phyloP scores from a whole-genome alignment of 805 yeast genomes.

The Vanderwaltozyma verrucispora region DNA sequence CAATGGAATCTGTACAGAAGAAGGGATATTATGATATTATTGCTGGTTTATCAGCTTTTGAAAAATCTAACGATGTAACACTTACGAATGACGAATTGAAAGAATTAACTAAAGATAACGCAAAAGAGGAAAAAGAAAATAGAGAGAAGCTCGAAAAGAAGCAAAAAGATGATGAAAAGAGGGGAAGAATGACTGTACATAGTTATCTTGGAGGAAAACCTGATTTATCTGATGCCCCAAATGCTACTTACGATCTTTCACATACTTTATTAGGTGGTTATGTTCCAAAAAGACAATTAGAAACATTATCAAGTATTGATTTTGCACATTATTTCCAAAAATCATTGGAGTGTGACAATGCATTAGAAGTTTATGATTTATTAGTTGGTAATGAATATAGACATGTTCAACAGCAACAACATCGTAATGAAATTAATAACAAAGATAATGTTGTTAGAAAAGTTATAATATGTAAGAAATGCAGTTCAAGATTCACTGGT shows the following conservation, averaged over 20 bases:
- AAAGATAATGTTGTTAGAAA: constrained; percentile 11
- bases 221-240: constrained; percentile 16
- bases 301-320: constrained; percentile 24
- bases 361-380: constrained; percentile 19
- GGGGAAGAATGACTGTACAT: constrained; percentile 17
- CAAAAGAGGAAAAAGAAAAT: constrained; percentile 11
- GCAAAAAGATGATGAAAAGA: constrained; percentile 4
- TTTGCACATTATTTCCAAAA: constrained; percentile 27
- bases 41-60: constrained; percentile 24
- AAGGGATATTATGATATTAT: constrained; percentile 24
- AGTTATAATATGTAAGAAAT: constrained; percentile 20
- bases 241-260: constrained; percentile 19
- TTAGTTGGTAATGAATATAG: constrained; percentile 11
- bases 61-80: constrained; percentile 21
- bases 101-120: constrained; percentile 21
- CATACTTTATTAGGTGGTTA: constrained; percentile 27
- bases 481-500: constrained; percentile 19
- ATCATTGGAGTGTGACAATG: constrained; percentile 21
- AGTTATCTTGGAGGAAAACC: constrained; percentile 25
- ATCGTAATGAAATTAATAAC: not conserved
- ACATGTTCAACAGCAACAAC: constrained; percentile 4
- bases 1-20: constrained; percentile 3
- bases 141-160: constrained; percentile 12
- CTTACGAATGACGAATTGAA: constrained; percentile 18
- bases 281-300: constrained; percentile 25